Conservation (phyloP, 1,139 yeast genomes). For the Kluyveromyces sp. region DNA sequence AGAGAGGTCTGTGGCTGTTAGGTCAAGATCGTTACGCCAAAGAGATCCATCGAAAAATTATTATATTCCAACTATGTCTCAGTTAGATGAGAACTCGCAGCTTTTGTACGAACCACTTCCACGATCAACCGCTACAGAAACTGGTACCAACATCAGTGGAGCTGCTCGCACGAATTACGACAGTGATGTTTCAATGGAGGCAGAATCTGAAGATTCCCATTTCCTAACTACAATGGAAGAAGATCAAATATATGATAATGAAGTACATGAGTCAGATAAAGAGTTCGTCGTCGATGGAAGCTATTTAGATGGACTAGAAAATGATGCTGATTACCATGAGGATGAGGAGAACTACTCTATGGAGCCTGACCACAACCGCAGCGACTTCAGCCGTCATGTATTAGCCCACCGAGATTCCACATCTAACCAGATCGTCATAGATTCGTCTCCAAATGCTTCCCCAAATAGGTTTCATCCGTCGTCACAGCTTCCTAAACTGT, state of each 20-base stretch:
- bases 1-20: background rate
- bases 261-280: slow-evolving; percentile 24
- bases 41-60: slow-evolving; percentile 21
- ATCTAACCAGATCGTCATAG: slow-evolving; percentile 8
- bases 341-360: slow-evolving; percentile 5
- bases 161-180: slow-evolving; percentile 3
- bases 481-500: background rate
- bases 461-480: background rate
- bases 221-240: slow-evolving; percentile 28
- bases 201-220: slow-evolving; percentile 29
- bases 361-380: background rate
- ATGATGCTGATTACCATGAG: slow-evolving; percentile 9
- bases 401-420: background rate
- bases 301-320: slow-evolving; percentile 13
- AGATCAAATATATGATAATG: slow-evolving; percentile 15
- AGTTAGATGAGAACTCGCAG: slow-evolving; percentile 4
- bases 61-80: slow-evolving; percentile 22
- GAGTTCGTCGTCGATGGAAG: slow-evolving; percentile 28
- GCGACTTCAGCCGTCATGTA: background rate
- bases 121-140: background rate
- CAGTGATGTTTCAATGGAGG: slow-evolving; percentile 26
- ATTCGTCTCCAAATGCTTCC: slow-evolving; percentile 7
- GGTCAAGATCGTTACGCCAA: slow-evolving; percentile 14
- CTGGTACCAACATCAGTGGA: too few species aligned
- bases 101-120: background rate